A percentile compares a stretch with the other conserved stretches of the same genome.
Evolutionary conservation across 129 eudicot genomes (phyloP).

Genomic region (Heracleum sosnowskyi): DNA sequence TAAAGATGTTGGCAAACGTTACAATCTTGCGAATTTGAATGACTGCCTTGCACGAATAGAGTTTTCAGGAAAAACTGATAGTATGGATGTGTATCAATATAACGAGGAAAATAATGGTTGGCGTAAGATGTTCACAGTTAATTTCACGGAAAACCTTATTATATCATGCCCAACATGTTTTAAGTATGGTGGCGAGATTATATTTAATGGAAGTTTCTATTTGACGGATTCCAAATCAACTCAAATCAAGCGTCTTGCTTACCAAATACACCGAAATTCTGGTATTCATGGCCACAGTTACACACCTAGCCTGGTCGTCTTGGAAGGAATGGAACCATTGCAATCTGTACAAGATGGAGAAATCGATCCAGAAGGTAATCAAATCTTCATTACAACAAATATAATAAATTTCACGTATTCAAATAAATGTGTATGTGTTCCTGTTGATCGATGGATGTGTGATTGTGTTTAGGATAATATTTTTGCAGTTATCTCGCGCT

Average conservation of each 20-base stretch:
- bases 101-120: neutral
- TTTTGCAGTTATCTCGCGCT: too few relatives aligned
- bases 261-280: neutral
- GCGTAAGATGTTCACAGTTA: neutral
- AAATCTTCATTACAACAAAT: too few relatives aligned
- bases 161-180: neutral
- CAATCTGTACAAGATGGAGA: too few relatives aligned
- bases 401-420: too few relatives aligned
- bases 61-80: neutral
- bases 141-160: neutral
- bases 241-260: neutral
- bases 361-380: too few relatives aligned
- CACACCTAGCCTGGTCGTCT: too few relatives aligned
- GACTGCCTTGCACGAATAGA: neutral
- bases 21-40: neutral
- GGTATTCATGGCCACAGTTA: too few relatives aligned
- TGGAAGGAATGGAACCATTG: too few relatives aligned
- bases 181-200: too few relatives aligned
- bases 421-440: too few relatives aligned
- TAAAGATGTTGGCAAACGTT: neutral
- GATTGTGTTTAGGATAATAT: too few relatives aligned
- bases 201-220: neutral
- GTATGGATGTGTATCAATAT: neutral
- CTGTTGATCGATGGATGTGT: too few relatives aligned
- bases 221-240: neutral